phyloP scores from a whole-genome alignment of 1,139 yeast genomes.

The Candida anutae region DNA sequence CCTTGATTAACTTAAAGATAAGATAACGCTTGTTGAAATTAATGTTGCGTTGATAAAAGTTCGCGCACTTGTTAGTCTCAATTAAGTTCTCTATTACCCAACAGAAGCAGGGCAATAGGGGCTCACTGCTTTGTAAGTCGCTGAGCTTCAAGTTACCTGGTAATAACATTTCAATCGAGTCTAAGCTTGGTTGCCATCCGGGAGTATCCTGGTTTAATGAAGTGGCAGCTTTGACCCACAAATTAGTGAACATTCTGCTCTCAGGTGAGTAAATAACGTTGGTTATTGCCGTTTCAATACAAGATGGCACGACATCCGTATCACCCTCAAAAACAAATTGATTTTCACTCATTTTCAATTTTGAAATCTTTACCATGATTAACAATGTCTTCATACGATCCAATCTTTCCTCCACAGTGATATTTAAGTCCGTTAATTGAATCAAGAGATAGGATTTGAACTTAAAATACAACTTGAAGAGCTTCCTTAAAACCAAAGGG shows the following conservation, averaged over 20 bases:
- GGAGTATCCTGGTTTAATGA: conserved; percentile 15
- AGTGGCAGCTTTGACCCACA: conserved; percentile 56
- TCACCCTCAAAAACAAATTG: conserved; percentile 45
- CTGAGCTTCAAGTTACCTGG: conserved; percentile 20
- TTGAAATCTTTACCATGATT: conserved; percentile 57
- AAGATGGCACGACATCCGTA: conserved; percentile 60
- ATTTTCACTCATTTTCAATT: conserved; percentile 63
- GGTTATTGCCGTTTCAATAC: conserved; percentile 73
- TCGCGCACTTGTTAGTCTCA: conserved; percentile 30
- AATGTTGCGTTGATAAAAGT: conserved; percentile 20
- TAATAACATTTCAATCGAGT: conserved; percentile 28
- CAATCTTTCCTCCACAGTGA: conserved; percentile 52
- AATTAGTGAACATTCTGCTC: conserved; percentile 55
- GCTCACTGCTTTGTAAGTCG: conserved; percentile 29
- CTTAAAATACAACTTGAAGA: conserved; percentile 61
- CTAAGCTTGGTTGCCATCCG: conserved; percentile 10
- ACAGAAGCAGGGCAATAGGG: conserved; percentile 74
- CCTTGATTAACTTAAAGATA: conserved; percentile 34
- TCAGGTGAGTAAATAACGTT: conserved; percentile 78
- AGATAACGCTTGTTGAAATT: conserved; percentile 40
- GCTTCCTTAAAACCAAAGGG: conserved; percentile 63
- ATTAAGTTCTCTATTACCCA: conserved; percentile 41
- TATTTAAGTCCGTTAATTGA: conserved; percentile 57
- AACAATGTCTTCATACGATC: conserved; percentile 66
- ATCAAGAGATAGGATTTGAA: conserved; percentile 56